Evolutionary conservation across 2,329 filamentous ascomycete species (phyloP), one percentile per base, ranked within the genome.

Genomic region (Claviceps monticola): DNA sequence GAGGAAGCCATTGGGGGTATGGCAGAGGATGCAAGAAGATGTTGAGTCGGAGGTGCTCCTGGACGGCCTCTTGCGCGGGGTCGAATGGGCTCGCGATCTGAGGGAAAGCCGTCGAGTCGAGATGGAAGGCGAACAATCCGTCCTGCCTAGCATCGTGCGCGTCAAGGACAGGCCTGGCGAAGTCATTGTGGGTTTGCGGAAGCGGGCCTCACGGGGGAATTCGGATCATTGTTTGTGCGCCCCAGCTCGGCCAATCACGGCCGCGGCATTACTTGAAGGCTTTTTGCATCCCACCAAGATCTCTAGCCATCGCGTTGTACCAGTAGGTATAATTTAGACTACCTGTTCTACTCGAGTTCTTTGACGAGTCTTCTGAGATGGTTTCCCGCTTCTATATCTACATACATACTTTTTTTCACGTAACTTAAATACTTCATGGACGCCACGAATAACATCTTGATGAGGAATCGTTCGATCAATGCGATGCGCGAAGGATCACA

Each of bases 1-100:
- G 81, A 76, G 68, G 58, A 56, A 48, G 84, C 78, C 85, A 89
- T 89, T 71, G 57, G 54, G 56, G 53, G 58, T 59, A 62, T 58
- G 59, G 57, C 56, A 57, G 58, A 60, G 57, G 59, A 58, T 59
- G 61, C 57, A 57, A 58, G 55, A 58, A 52, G 56, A 59, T 56
- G 29, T 4, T 34, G 57, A 58, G 55, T 59, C 56, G 56, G 55
- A 57, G 58, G 58, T 61, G 59, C 64, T 61, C 64, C 60, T 56
- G 56, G 50, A 59, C 60, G 61, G 59, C 64, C 66, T 67, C 64
- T 63, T 59, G 60, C 62, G 62, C 64, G 59, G 58, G 59, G 57
- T 66, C 65, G 64, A 66, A 11, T 34, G 64, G 64, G 63, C 64
- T 63, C 51, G 48, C 57, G 58, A 57, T 56, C 58, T 53, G 59